phyloP scores from a whole-genome alignment of 352 stramenopile species.

The Pythium rishiriense region DNA sequence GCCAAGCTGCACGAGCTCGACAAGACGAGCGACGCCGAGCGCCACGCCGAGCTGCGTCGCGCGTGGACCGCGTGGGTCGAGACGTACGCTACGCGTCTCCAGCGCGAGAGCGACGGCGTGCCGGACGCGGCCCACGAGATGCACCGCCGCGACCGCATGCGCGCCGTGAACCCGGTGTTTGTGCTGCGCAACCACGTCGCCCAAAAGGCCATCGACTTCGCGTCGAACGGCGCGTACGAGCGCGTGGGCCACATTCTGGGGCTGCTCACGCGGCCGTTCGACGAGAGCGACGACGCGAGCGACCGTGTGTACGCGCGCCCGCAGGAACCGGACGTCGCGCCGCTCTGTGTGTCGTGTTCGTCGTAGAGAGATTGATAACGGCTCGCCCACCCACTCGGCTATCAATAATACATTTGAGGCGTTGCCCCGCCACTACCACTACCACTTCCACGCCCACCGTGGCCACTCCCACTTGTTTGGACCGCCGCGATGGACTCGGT shows the following conservation, averaged over 20 bases:
- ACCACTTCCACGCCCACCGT: neutral
- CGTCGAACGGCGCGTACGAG: slow-evolving; percentile 64
- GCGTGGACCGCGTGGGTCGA: slow-evolving; percentile 66
- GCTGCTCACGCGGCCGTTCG: slow-evolving; percentile 72
- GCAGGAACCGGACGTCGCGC: slow-evolving; percentile 44
- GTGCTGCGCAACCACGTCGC: slow-evolving; percentile 90
- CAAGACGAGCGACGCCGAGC: slow-evolving; percentile 45
- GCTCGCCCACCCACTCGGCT: neutral
- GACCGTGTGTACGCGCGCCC: slow-evolving; percentile 55
- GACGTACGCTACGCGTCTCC: slow-evolving; percentile 47
- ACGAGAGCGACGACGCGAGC: slow-evolving; percentile 34
- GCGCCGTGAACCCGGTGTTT: slow-evolving; percentile 75
- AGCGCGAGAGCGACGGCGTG: slow-evolving; percentile 40
- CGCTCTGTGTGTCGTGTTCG: slow-evolving; percentile 84
- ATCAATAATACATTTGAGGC: slow-evolving; percentile 20
- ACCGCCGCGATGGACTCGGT: slow-evolving; percentile 34
- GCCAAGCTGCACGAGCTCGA: slow-evolving; percentile 45
- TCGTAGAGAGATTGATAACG: slow-evolving; percentile 37
- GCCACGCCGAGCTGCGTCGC: slow-evolving; percentile 40
- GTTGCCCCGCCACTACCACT: neutral
- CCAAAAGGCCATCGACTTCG: slow-evolving; percentile 85
- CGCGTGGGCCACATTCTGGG: slow-evolving; percentile 68
- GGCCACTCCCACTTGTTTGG: neutral
- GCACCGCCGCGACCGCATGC: slow-evolving; percentile 53
- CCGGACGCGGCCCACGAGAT: slow-evolving; percentile 35